phyloP scores from a whole-genome alignment of 805 yeast species.

The Wickerhamomyces rabaulensis region DNA sequence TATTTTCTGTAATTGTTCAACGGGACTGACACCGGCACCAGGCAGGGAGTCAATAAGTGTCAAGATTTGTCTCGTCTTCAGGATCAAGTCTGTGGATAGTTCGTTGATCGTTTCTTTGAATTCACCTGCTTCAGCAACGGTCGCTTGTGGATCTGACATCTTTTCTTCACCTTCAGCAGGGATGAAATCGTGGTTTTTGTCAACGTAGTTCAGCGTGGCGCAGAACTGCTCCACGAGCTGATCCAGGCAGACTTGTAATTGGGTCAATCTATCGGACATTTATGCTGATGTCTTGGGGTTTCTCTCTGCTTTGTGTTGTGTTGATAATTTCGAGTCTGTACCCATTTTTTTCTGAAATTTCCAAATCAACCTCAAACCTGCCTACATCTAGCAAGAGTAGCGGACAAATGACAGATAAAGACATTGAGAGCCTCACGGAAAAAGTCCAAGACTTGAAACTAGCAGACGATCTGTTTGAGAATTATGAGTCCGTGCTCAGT shows the following conservation, averaged over 20 bases:
- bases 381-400: no score
- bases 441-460: slow-evolving; percentile 1
- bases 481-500: neutral
- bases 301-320: neutral
- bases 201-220: slow-evolving; percentile 74
- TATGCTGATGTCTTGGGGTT: neutral
- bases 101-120: slow-evolving; percentile 55
- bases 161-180: slow-evolving; percentile 47
- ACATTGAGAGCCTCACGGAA: neutral
- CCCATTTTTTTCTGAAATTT: neutral
- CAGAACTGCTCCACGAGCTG: slow-evolving; percentile 72
- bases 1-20: slow-evolving; percentile 63
- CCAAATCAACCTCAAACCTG: no score
- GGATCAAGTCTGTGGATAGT: slow-evolving; percentile 75
- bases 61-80: slow-evolving; percentile 82
- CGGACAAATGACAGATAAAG: slow-evolving; percentile 4
- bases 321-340: neutral
- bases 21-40: slow-evolving; percentile 82
- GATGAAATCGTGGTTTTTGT: slow-evolving; percentile 63
- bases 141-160: slow-evolving; percentile 58
- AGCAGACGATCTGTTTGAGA: slow-evolving; percentile 13
- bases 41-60: slow-evolving; percentile 86
- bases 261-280: slow-evolving; percentile 85
- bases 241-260: slow-evolving; percentile 83
- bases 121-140: slow-evolving; percentile 42